A percentile compares a stretch with the other conserved stretches of the same genome.
These are phyloP conservation scores for Cudoniella acicularis DNA, from an alignment of 495 filamentous ascomycete genomes.

Conservation along the genomic window DNA sequence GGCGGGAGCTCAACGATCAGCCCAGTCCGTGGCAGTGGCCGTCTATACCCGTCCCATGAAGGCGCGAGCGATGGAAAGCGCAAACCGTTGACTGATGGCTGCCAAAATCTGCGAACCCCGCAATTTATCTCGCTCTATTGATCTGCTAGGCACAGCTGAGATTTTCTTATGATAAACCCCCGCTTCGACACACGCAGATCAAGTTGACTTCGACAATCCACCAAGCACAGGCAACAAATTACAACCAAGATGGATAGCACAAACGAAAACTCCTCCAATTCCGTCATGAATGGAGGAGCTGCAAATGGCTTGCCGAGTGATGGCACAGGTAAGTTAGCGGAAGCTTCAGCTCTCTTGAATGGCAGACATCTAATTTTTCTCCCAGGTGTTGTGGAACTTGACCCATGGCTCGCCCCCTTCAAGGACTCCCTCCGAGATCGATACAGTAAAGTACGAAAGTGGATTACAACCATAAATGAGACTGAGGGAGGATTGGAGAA, in stretches of 20 bases:
- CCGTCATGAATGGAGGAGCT: conserved; percentile 12
- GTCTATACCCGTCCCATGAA: neutral
- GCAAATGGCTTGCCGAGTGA: conserved; percentile 31
- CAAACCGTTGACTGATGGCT: neutral
- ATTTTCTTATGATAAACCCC: too few species aligned
- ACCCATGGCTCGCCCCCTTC: conserved; percentile 89
- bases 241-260: conserved; percentile 18
- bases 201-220: neutral
- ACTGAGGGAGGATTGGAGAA: conserved; percentile 87
- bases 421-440: conserved; percentile 69
- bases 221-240: neutral
- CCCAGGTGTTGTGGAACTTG: conserved; percentile 78
- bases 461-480: conserved; percentile 79
- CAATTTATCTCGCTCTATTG: conserved; percentile 20
- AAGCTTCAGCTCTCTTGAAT: neutral
- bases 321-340: conserved; percentile 45
- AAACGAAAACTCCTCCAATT: conserved; percentile 18
- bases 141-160: too few species aligned
- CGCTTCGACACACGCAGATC: neutral
- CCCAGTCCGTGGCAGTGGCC: too few species aligned
- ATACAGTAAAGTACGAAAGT: conserved; percentile 77
- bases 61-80: neutral
- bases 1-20: conserved; percentile 1
- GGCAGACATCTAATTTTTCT: conserved; percentile 7
- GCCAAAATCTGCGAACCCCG: conserved; percentile 11